Evolutionary conservation across 164 flowering plant species (phyloP).

Genomic region (Tinospora cordifolia): DNA sequence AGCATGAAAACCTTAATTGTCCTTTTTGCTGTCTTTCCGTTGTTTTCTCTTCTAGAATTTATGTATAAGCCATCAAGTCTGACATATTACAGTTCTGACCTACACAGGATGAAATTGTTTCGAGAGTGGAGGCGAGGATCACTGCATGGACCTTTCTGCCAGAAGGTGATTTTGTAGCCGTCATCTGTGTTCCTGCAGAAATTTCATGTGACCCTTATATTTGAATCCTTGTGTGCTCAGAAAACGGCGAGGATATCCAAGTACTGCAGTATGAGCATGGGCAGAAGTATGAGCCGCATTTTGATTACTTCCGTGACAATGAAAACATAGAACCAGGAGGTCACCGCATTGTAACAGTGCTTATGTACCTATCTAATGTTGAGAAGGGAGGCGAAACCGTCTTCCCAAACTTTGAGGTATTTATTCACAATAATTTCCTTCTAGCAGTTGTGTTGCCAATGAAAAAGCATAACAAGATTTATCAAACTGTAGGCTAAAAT

Average conservation of each 20-base stretch:
- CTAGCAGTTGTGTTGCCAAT: neutral
- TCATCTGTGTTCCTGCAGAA: neutral
- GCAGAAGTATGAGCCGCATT: constrained; percentile 90
- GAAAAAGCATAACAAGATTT: neutral
- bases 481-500: constrained; percentile 29
- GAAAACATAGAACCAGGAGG: constrained; percentile 73
- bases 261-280: constrained; percentile 89
- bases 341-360: constrained; percentile 86
- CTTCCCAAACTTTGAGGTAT: constrained; percentile 71
- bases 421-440: neutral
- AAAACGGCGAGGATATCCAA: constrained; percentile 92
- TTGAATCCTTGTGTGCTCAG: constrained; percentile 30
- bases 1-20: neutral
- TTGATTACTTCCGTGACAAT: constrained; percentile 78
- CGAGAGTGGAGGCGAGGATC: constrained; percentile 52
- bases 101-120: constrained; percentile 50
- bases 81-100: constrained; percentile 3
- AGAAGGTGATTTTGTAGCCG: constrained; percentile 26
- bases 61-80: neutral
- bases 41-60: neutral
- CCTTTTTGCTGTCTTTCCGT: neutral
- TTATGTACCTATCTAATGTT: constrained; percentile 90
- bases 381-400: constrained; percentile 96
- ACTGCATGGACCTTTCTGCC: constrained; percentile 83
- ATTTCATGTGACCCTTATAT: neutral